Evolutionary conservation across 345 rosid genomes (phyloP), one percentile per base, ranked within the genome.

Genomic region (Ceriops tagal): DNA sequence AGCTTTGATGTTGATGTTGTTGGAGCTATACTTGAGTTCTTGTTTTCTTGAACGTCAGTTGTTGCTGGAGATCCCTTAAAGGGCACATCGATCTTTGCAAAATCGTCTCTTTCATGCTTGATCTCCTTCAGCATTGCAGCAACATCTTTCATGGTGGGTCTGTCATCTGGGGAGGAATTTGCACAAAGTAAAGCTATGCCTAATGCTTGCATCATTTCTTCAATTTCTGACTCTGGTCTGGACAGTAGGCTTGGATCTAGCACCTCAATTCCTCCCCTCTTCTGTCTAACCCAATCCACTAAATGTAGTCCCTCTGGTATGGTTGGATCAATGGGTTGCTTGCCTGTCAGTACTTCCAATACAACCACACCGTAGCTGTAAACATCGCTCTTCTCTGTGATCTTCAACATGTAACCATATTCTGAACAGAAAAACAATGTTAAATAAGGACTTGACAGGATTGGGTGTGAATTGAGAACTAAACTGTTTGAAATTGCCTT

Each of bases 51-150:
- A 30, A 61, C 63, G 59, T 72, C 66, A 51, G 73, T 22, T 39
- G 81, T 77, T 49, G 47, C 47, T 39, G 92, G 87, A 66, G 96
- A 83, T 73, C 84, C 90, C 73, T 91, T 91, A 30, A 93, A 81
- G 20, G 85, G 79, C 71, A 76, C 76, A 62, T 93, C 97, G 53
- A 86, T 93, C 78, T 93, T 93, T 1, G 89, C 89, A 22, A 82
- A 81, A 79, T 88, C 97, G 64, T 89, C 98, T 57, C 85, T 82
- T 58, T 91, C 98, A 43, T 87, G 92, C 61, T 86, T 93, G 49
- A 93, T 91, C 87, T 93, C 98, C 74, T 88, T 87, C 53, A 93
- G 90, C 98, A 93, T 91, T 22, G 93, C 98, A 1, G 90, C 91
- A 8, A 91, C 90, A 27, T 93, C 97, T 78, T 89, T 93, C 98